phyloP scores from a whole-genome alignment of 116 monocot genomes.

The Cymodocea nodosa region DNA sequence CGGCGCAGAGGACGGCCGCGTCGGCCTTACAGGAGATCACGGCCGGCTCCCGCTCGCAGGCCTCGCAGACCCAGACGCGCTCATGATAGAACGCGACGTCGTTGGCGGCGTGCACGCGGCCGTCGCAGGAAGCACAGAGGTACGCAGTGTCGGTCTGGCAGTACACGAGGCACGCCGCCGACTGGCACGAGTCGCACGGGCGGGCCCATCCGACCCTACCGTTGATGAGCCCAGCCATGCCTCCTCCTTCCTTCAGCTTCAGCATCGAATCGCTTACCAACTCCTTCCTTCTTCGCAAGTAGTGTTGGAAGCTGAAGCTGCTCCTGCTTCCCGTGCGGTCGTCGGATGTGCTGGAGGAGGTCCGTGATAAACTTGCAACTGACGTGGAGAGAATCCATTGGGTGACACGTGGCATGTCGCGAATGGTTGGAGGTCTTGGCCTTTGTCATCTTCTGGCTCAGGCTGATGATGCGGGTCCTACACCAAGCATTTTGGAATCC shows the following conservation, averaged over 20 bases:
- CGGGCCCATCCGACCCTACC: conserved; percentile 7
- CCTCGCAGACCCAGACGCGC: conserved; percentile 20
- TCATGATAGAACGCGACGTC: conserved; percentile 10
- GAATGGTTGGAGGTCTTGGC: background rate
- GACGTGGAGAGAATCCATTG: conserved; percentile 8
- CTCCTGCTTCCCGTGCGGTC: no score
- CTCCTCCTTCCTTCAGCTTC: conserved; percentile 5
- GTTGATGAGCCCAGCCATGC: no score
- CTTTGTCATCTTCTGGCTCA: conserved; percentile 11
- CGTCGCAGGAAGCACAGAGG: conserved; percentile 23
- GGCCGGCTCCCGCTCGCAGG: conserved; percentile 18
- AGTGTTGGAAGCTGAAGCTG: background rate
- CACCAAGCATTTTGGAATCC: background rate
- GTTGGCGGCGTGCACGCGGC: conserved; percentile 17
- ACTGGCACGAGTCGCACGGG: conserved; percentile 22
- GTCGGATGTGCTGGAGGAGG: no score
- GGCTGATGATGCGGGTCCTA: background rate
- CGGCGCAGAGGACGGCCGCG: conserved; percentile 57
- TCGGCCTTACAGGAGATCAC: conserved; percentile 53
- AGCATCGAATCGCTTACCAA: background rate
- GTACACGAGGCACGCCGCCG: conserved; percentile 8
- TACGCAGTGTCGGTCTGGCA: conserved; percentile 13
- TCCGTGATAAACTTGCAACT: no score
- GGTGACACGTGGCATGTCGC: conserved; percentile 4
- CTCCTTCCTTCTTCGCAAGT: no score